Base-by-base conservation (phyloP, 108 stramenopile genomes). In the Fragilariopsis cylindrus region DNA sequence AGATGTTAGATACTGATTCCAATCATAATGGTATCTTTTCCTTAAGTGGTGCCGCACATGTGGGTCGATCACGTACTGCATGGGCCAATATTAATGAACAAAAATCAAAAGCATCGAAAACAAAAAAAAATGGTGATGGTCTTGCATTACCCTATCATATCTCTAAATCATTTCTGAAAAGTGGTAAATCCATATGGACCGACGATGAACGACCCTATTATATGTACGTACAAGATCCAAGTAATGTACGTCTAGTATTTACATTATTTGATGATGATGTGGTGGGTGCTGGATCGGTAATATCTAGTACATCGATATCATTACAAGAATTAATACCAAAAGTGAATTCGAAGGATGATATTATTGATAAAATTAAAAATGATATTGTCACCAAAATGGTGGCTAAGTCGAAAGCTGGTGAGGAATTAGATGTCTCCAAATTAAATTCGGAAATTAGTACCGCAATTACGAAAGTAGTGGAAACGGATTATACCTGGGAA, bases 221-320 rank as follows among this genome's bases (percentile, higher is more conserved):
- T 54, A 47, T 94, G 13, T 94, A 94, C 63, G 81, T 94, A 3
- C 90, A 91, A 70, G 89, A 94, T 60, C 93, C 93, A 0, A 57
- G 71, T 5, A 75, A 70, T 9, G 89, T 82, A 4, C 78, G 82
- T 30, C 56, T 94, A 50, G 89, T 94, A 3, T 84, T 94, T 18
- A 90, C 90, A 4, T 50, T 94, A 1, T 80, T 88, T 66, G 93
- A 94, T 72, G 93, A 90, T 42, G 85, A 92, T 64, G 80, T 90
- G 2, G 80, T 91, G 44, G 89, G 89, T 4, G 81, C 75, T 4
- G 88, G 85, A 5, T 56, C 64, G 48, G 82, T 87, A 12, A 81
- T 94, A 9, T 85, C 88, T 1, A 87, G 86, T 4, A 83, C 93
- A 0, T 72, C 90, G 52, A 65, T 79, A 16, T 76, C 76, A 39